phyloP scores from a whole-genome alignment of 148 eudicot species.

The Diospyros kaki region DNA sequence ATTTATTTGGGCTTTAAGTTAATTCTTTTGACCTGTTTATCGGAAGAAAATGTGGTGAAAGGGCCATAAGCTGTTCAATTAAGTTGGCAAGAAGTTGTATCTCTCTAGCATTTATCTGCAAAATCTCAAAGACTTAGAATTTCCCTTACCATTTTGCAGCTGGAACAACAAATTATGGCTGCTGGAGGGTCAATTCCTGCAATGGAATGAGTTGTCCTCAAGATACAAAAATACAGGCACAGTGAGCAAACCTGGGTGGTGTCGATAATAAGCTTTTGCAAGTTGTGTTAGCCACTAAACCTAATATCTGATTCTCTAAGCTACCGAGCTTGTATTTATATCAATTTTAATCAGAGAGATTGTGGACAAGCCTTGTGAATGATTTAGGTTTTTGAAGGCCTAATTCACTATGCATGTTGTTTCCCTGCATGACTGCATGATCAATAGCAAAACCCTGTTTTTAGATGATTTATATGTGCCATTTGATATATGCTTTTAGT shows the following conservation, averaged over 20 bases:
- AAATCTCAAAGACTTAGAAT: not conserved
- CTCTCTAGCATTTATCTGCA: no score
- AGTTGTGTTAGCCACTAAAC: constrained; percentile 3
- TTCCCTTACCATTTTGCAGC: constrained; percentile 27
- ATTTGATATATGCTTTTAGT: no score
- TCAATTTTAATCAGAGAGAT: not conserved
- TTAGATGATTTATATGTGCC: no score
- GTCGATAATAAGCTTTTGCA: constrained; percentile 15
- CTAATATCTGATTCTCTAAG: not conserved
- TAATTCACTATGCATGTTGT: no score
- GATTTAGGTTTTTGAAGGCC: no score
- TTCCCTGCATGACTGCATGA: no score
- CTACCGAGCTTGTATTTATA: constrained; percentile 11
- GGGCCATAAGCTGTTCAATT: no score
- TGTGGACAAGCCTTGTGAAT: not conserved
- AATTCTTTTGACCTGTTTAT: not conserved
- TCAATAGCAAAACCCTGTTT: no score
- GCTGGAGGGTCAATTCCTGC: constrained; percentile 67
- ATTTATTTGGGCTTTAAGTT: not conserved
- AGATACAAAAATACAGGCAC: not conserved
- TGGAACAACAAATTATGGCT: constrained; percentile 66
- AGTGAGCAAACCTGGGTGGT: constrained; percentile 2
- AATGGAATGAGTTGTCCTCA: constrained; percentile 17
- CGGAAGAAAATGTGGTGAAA: no score
- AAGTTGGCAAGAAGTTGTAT: no score